Percentiles rank a stretch among this genome's conserved stretches.
Conservation (phyloP, 2,329 filamentous ascomycete genomes). For the Epichloe brachyelytri region DNA sequence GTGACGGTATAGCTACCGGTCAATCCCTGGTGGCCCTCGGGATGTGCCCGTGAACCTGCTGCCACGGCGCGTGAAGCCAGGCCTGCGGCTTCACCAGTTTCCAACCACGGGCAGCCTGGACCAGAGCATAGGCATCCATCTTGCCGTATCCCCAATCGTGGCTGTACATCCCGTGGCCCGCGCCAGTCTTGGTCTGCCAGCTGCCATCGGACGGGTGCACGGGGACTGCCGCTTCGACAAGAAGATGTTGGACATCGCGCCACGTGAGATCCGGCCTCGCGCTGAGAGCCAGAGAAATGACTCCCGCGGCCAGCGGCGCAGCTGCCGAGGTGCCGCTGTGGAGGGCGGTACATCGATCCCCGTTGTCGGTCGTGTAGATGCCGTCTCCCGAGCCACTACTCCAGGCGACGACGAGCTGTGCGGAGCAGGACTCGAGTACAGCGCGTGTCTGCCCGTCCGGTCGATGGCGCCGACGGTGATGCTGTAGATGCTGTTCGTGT, state of each 20-base stretch:
- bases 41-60: background rate
- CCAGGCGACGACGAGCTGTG: background rate
- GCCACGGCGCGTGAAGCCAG: background rate
- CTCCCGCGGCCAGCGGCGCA: background rate
- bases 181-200: background rate
- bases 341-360: background rate
- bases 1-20: background rate
- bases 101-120: background rate
- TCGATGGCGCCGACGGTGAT: background rate
- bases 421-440: background rate
- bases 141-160: background rate
- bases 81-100: background rate
- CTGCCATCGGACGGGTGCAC: background rate
- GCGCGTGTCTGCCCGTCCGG: background rate
- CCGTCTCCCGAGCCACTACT: background rate
- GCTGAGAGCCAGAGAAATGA: background rate
- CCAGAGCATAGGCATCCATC: background rate
- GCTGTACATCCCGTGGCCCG: background rate
- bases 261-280: background rate
- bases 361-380: background rate
- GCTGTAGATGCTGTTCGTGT: background rate
- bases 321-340: background rate
- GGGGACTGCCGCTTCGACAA: background rate
- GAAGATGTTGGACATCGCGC: background rate
- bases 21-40: background rate